phyloP scores from a whole-genome alignment of 345 rosid species.

The Nephelium lappaceum region DNA sequence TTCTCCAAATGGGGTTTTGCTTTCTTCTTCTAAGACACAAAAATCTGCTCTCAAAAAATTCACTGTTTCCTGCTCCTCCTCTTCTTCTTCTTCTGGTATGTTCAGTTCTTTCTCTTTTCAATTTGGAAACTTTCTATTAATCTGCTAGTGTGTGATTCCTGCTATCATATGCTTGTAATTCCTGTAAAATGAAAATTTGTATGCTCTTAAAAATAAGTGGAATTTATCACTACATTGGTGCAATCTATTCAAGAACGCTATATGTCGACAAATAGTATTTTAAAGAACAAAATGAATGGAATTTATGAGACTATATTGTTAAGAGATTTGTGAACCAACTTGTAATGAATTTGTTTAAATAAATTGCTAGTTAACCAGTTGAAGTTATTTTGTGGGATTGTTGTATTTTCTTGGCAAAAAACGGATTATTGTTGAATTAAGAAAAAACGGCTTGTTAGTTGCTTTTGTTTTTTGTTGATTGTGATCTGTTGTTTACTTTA shows the following conservation, averaged over 20 bases:
- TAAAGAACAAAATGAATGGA: too few species aligned
- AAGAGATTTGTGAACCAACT: neutral
- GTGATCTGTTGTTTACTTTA: too few species aligned
- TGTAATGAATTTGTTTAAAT: too few species aligned
- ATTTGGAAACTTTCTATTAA: neutral
- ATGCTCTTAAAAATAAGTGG: neutral
- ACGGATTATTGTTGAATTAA: too few species aligned
- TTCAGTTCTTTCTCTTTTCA: neutral
- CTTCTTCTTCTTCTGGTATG: slow-evolving; percentile 48
- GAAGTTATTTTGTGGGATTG: too few species aligned
- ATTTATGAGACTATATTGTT: too few species aligned
- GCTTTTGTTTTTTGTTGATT: too few species aligned
- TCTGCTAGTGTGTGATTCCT: neutral
- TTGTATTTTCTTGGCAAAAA: too few species aligned
- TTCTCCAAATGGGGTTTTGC: slow-evolving; percentile 39
- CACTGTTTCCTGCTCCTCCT: slow-evolving; percentile 50
- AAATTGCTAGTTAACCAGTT: too few species aligned
- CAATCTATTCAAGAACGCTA: too few species aligned
- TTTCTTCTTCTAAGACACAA: slow-evolving; percentile 31
- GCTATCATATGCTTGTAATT: neutral
- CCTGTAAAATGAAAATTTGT: neutral
- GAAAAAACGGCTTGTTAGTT: too few species aligned
- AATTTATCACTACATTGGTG: neutral
- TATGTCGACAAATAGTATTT: too few species aligned
- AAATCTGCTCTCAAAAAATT: slow-evolving; percentile 29